Evolutionary conservation across 2,329 filamentous ascomycete species (phyloP), one percentile per base, ranked within the genome.

Genomic region (Cryphonectria japonica): DNA sequence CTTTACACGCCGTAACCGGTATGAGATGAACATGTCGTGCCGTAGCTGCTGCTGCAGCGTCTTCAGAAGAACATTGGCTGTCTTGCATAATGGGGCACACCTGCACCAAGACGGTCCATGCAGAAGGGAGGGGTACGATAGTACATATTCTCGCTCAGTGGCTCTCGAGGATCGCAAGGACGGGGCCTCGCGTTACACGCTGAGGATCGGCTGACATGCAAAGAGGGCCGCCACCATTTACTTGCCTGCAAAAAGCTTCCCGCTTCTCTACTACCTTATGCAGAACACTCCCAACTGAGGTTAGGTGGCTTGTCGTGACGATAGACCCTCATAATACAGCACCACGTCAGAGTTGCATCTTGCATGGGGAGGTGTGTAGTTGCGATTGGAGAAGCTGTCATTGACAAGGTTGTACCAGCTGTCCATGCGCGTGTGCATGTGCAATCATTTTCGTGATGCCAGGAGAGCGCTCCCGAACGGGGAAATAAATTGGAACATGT

Each of bases 141-240:
- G 46, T 41, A 46, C 32, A 19, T 34, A 37, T 57, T 50, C 66
- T 6, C 29, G 66, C 32, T 46, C 57, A 65, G 66, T 41, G 64
- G 43, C 39, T 57, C 34, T 63, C 34, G 46, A 63, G 37, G 54
- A 22, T 43, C 60, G 61, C 52, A 68, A 52, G 43, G 54, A 54
- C 62, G 62, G 57, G 34, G 19, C 13, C 65, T 72, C 57, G 63
- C 32, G 69, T 72, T 66, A 72, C 71, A 72, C 69, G 41, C 22
- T 50, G 66, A 68, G 71, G 68, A 72, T 72, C 46, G 61, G 59
- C 69, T 72, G 71, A 67, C 63, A 57, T 68, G 68, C 61, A 67
- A 66, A 54, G 68, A 54, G 50, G 62, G n/a, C 66, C 34, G 54
- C 14, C 52, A 59, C 37, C 37, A 9, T 8, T 39, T 39, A 39